phyloP scores from a whole-genome alignment of 352 stramenopile species.

The Phytophthora syringae region DNA sequence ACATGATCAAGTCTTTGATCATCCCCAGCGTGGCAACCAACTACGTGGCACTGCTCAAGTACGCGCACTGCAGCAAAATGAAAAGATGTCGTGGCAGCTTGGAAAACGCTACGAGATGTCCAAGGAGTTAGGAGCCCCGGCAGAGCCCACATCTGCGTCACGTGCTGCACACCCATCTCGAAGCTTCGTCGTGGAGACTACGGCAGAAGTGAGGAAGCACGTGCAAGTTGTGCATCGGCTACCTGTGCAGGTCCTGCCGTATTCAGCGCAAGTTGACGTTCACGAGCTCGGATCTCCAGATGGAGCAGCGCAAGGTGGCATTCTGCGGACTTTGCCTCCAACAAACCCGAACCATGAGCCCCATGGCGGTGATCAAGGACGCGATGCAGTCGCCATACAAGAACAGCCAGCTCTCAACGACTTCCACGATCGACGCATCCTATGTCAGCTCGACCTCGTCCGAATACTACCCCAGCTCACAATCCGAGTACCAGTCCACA shows the following conservation, averaged over 20 bases:
- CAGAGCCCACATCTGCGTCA: constrained; percentile 28
- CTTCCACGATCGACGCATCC: constrained; percentile 17
- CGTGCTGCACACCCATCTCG: constrained; percentile 23
- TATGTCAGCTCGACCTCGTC: constrained; percentile 17
- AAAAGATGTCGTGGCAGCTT: constrained; percentile 37
- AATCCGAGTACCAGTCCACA: constrained; percentile 16
- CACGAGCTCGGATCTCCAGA: constrained; percentile 29
- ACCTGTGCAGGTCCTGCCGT: constrained; percentile 46
- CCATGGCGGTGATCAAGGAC: constrained; percentile 20
- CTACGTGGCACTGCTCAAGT: constrained; percentile 29
- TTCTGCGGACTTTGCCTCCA: constrained; percentile 41
- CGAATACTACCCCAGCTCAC: constrained; percentile 8
- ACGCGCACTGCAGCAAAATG: constrained; percentile 43
- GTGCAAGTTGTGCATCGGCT: constrained; percentile 46
- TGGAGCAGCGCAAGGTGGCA: constrained; percentile 38
- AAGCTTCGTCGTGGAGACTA: constrained; percentile 33
- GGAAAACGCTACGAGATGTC: constrained; percentile 23
- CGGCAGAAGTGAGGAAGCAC: constrained; percentile 23
- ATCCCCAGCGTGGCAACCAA: constrained; percentile 19
- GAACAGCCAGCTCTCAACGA: not conserved
- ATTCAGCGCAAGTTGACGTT: constrained; percentile 45
- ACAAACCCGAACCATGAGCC: constrained; percentile 28
- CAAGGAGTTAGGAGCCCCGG: constrained; percentile 27
- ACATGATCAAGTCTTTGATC: constrained; percentile 36
- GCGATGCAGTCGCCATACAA: constrained; percentile 3